Evolutionary conservation across 2,329 filamentous ascomycete species (phyloP), one percentile per base, ranked within the genome.

Genomic region (Phialophora macrospora): DNA sequence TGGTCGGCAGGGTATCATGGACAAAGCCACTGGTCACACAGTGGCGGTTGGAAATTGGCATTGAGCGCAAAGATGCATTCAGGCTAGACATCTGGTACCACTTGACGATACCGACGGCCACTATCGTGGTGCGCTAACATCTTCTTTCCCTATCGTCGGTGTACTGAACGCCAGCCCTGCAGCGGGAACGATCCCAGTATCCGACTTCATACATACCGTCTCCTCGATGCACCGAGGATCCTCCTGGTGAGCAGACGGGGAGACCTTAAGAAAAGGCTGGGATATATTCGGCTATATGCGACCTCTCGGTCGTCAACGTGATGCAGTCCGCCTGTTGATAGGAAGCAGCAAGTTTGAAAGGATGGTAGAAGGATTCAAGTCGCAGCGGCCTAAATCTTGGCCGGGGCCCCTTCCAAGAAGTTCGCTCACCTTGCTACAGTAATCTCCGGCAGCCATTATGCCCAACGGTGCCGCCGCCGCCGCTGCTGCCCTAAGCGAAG

Each of bases 1-100:
- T 68, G 71, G 59, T 24, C 55, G 48, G 52, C 60, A 64, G 59
- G 60, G 71, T 4, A 65, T 60, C 28, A 62, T 68, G 63, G 71
- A 66, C 58, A 65, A 63, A 38, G 68, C 46, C 12, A 62, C 55
- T 30, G 26, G 17, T 55, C 52, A 55, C 12, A 11, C 28, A 55
- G 28, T n/a, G 52, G 28, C n/a, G 28, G 9, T 20, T 55, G 52
- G 26, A 28, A 14, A 55, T 4, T 34, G 24, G 24, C 52, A 32
- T n/a, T 55, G 17, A 28, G 12, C 28, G 24, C 28, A 34, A 22
- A 22, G 9, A 44, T 20, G 38, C 17, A n/a, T 44, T 52, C 8
- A 6, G 48, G 20, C 1, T 12, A 52, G 48, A 52, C 48, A 26
- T 7, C 38, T 44, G 17, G 38, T n/a, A 44, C 5, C 12, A 9